phyloP scores from a whole-genome alignment of 108 stramenopile species.

The Skeletonema costatum region DNA sequence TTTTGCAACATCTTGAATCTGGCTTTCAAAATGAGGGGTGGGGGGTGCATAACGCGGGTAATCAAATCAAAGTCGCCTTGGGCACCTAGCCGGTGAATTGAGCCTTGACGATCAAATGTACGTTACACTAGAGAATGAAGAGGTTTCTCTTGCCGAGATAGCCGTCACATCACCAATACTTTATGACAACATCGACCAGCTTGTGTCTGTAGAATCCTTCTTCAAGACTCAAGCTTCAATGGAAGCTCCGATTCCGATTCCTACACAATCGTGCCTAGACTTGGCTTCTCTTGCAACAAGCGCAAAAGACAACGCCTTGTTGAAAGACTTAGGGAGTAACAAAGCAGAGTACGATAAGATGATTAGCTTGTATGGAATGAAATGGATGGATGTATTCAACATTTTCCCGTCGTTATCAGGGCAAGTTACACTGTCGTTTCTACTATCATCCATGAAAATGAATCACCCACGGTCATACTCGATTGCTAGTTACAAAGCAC shows the following conservation, averaged over 20 bases:
- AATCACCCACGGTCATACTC: slow-evolving; percentile 22
- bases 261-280: neutral
- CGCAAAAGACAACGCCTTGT: neutral
- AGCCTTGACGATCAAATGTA: slow-evolving; percentile 12
- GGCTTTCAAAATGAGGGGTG: too few relatives aligned
- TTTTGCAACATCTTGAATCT: too few relatives aligned
- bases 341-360: neutral
- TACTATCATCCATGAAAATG: neutral
- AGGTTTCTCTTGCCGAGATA: neutral
- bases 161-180: slow-evolving; percentile 3
- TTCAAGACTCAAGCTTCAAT: neutral
- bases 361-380: neutral
- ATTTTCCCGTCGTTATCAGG: neutral
- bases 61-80: too few relatives aligned
- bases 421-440: slow-evolving; percentile 6
- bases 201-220: neutral
- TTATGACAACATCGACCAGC: neutral
- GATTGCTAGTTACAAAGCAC: slow-evolving; percentile 4
- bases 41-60: too few relatives aligned
- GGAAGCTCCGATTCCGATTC: neutral
- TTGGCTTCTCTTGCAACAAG: neutral
- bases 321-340: neutral
- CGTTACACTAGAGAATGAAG: neutral
- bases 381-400: neutral
- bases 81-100: neutral